Evolutionary conservation across 495 filamentous ascomycete species (phyloP), one percentile per base, ranked within the genome.

Genomic region (Usnea hakonensis): DNA sequence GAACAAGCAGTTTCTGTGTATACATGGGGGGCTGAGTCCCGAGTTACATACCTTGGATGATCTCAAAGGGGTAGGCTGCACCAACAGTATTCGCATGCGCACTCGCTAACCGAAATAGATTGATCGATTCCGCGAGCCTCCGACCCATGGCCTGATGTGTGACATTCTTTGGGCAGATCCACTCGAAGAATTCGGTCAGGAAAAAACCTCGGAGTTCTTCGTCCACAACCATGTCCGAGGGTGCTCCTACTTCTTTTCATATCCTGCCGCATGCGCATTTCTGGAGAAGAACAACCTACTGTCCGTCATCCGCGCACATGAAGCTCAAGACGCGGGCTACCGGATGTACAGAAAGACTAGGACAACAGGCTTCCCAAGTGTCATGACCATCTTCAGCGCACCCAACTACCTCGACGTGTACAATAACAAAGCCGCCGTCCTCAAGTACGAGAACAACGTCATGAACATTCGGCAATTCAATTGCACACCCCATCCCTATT

Each of bases 401-500:
- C 94, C 94, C 28, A 98, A 98, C 72, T 97, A 98, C 71, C 81
- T 98, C 64, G 94, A 98, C 72, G 91, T 98, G n/a, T 98, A 98
- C 79, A 98, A 98, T 84, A 98, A 98, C 83, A 98, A 98, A 76
- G 94, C 94, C 1, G 94, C 94, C 0, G 94, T 98, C 26, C 78
- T 98, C 63, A 98, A 98, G 74, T 98, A 98, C 73, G 94, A 98
- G 74, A 98, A 98, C 76, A 98, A 98, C 71, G 94, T 98, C 61
- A 98, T 98, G 94, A 98, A 98, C 79, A 98, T 98, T 71, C 84
- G 94, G 35, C 94, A 98, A 73, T 98, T 98, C 78, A 98, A 98
- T 76, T 98, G 94, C 84, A 97, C 94, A 37, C 94, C 94, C 9
- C 94, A 98, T 75, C 94, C 94, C 19, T 98, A 97, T 76, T 98